A percentile compares a stretch with the other conserved stretches of the same genome.
Conservation (phyloP, 768 basidiomycete species). For the Kwoniella dendrophila region DNA sequence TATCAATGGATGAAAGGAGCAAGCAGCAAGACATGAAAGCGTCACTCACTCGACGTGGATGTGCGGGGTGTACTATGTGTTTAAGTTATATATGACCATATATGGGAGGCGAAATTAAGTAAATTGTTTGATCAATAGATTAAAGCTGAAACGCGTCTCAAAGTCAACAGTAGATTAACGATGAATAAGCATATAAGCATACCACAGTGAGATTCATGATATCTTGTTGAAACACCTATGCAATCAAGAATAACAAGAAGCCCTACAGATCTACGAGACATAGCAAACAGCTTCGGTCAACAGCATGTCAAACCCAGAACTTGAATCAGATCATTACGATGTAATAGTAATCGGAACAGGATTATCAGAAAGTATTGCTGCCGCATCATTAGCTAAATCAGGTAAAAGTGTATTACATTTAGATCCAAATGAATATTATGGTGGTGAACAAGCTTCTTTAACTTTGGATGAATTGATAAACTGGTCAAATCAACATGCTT, state of each 20-base stretch:
- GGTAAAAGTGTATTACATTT: constrained; percentile 86
- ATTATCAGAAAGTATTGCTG: constrained; percentile 77
- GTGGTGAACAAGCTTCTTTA: constrained; percentile 76
- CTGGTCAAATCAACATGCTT: constrained; percentile 64
- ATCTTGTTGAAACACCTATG: not conserved
- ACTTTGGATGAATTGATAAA: constrained; percentile 74
- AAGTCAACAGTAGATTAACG: not conserved
- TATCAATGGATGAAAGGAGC: not conserved
- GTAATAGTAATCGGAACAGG: constrained; percentile 59
- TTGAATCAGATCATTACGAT: constrained; percentile 57
- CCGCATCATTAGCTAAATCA: constrained; percentile 90
- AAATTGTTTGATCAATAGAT: too few species aligned
- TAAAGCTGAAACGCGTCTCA: not conserved
- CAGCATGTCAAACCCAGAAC: constrained; percentile 30
- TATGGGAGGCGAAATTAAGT: too few species aligned
- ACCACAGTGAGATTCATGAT: not conserved
- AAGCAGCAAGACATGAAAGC: not conserved
- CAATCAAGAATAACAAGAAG: not conserved
- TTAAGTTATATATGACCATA: too few species aligned
- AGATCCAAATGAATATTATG: constrained; percentile 82
- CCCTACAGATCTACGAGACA: too few species aligned
- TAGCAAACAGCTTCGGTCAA: not conserved
- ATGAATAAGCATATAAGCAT: not conserved
- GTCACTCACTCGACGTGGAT: constrained; percentile 15
- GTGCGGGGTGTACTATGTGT: not conserved